Evolutionary conservation across 495 filamentous ascomycete species (phyloP).

Genomic region (Glutinoglossum americanum): DNA sequence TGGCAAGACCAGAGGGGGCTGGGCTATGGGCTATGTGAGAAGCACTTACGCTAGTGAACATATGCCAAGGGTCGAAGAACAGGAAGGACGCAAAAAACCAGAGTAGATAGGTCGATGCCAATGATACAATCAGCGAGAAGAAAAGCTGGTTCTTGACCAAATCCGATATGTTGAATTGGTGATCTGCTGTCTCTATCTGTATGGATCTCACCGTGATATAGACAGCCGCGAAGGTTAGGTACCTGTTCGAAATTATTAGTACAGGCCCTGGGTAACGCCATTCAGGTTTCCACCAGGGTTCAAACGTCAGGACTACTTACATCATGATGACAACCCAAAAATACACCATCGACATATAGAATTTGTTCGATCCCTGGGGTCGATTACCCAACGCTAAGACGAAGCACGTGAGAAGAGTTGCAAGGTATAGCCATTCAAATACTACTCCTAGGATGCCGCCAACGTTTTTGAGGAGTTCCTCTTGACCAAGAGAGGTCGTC

Average conservation of each 20-base stretch:
- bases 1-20: not conserved
- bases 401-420: slow-evolving; percentile 82
- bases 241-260: slow-evolving; percentile 25
- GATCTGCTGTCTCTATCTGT: slow-evolving; percentile 32
- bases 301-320: slow-evolving; percentile 23
- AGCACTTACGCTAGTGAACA: slow-evolving; percentile 49
- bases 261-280: not conserved
- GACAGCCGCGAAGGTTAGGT: slow-evolving; percentile 83
- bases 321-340: slow-evolving; percentile 95
- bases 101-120: slow-evolving; percentile 80
- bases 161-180: slow-evolving; percentile 38
- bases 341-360: slow-evolving; percentile 91
- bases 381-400: slow-evolving; percentile 87
- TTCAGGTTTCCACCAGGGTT: slow-evolving; percentile 3
- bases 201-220: slow-evolving; percentile 87
- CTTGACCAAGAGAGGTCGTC: slow-evolving; percentile 56
- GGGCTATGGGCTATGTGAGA: slow-evolving; percentile 8
- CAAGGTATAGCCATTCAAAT: slow-evolving; percentile 92
- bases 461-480: slow-evolving; percentile 42
- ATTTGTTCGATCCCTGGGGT: slow-evolving; percentile 77
- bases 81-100: slow-evolving; percentile 83
- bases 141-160: slow-evolving; percentile 77
- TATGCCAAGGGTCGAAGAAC: slow-evolving; percentile 98
- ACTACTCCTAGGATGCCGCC: slow-evolving; percentile 69
- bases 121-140: slow-evolving; percentile 79